Evolutionary conservation across 2,329 filamentous ascomycete species (phyloP).

Genomic region (Diaporthe ilicicola): DNA sequence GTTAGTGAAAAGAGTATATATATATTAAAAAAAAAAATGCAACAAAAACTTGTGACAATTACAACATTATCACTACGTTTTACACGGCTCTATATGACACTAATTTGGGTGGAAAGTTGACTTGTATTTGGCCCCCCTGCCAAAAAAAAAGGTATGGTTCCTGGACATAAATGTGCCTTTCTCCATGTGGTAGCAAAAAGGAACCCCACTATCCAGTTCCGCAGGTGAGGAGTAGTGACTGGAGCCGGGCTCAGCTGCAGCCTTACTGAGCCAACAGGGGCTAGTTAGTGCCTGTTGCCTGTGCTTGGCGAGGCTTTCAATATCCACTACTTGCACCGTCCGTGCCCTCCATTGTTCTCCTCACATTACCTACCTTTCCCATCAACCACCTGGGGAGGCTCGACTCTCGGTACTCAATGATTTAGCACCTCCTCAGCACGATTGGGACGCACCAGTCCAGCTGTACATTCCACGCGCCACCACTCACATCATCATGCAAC

Average conservation of each 20-base stretch:
- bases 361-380: background rate
- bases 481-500: constrained; percentile 28
- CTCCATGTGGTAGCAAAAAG: no score
- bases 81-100: no score
- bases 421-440: background rate
- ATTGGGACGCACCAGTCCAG: constrained; percentile 20
- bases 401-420: background rate
- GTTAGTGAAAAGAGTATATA: no score
- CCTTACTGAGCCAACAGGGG: constrained; percentile 15
- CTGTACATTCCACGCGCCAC: constrained; percentile 17
- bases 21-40: no score
- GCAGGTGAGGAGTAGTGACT: no score
- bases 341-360: background rate
- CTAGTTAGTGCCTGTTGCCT: background rate
- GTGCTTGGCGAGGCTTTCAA: constrained; percentile 9
- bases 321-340: background rate
- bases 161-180: no score
- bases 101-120: no score
- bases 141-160: background rate
- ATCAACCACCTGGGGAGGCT: background rate
- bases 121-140: no score
- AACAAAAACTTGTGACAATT: no score
- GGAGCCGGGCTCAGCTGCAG: constrained; percentile 6
- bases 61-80: no score
- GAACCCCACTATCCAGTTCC: no score